Percentiles rank a stretch among this genome's conserved stretches.
Evolutionary conservation across 73 alveolate genomes (phyloP).

Genomic region (Uronychia binucleata): DNA sequence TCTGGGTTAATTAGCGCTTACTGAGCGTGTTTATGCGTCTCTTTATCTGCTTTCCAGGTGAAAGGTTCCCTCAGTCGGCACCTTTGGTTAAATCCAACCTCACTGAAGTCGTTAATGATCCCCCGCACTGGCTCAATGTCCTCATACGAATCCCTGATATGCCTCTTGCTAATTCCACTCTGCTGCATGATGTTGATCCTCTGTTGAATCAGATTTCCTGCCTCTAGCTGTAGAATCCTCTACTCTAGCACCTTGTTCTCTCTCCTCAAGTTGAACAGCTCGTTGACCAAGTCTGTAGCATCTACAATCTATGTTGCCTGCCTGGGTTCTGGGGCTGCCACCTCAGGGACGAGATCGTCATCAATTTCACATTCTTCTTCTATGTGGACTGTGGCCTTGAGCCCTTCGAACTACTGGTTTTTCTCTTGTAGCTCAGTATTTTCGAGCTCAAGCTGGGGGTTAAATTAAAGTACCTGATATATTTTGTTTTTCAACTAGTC

Average conservation of each 20-base stretch:
- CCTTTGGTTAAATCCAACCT: neutral
- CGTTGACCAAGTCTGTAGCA: neutral
- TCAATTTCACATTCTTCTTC: neutral
- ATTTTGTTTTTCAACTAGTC: conserved; percentile 2
- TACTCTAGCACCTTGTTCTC: conserved; percentile 1
- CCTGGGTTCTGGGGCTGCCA: too few relatives aligned
- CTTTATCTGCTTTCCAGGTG: neutral
- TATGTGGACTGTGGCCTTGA: neutral
- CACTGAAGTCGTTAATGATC: neutral
- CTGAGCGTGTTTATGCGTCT: neutral
- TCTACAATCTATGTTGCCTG: neutral
- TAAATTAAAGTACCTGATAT: neutral
- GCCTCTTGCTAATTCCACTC: neutral
- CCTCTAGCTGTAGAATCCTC: neutral
- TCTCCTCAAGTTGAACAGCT: neutral
- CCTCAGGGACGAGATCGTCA: neutral
- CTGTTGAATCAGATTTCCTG: neutral
- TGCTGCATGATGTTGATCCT: neutral
- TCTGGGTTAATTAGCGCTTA: neutral
- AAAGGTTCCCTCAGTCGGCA: neutral
- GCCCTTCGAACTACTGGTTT: neutral
- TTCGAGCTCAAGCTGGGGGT: neutral
- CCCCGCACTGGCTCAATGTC: neutral
- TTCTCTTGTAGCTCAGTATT: neutral
- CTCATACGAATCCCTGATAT: neutral